Evolutionary conservation across 129 eudicot genomes (phyloP), one percentile per base, ranked within the genome.

Genomic region (Saussurea involucrata): DNA sequence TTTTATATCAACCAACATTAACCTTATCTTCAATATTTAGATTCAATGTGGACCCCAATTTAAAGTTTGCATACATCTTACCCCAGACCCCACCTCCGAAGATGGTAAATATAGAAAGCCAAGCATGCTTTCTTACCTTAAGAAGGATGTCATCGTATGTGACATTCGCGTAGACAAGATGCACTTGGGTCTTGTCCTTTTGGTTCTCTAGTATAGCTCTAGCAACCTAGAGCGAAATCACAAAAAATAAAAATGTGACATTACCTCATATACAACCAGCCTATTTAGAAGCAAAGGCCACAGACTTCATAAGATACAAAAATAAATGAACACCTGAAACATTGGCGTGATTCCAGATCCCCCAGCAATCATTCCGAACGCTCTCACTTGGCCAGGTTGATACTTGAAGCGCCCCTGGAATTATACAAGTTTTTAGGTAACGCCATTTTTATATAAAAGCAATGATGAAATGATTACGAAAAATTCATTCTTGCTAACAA

Each of bases 291-390:
- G 24, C 78, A 68, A 40, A 68, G 1, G 64, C 20, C 69, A 42
- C 17, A 29, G 22, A 65, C 21, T 20, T 65, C 1, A 31, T 40
- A 33, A 13, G 20, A 75, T 33, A 5, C 3, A 60, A 6, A 40
- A 37, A 75, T 40, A 42, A 66, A 73, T 49, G 57, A 68, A 71
- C 13, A 90, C 98, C 98, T 94, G 98, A 82, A 91, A 95, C 97
- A 95, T 95, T 66, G 98, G 98, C 21, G 98, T 95, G 76, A 95
- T 95, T 67, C 98, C 98, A 28, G 98, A 89, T 4, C 98, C 98
- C 12, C 98, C 98, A 79, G 98, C 97, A 86, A 95, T 84, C 98
- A 95, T 95, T 73, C 98, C 98, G 32, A 95, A 95, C 32, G 96
- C 97, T 80, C 90, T 86, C 58, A 91, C 98, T 83, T 95, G 88